Conservation (phyloP, 352 stramenopile species). For the Globisporangium canariense region DNA sequence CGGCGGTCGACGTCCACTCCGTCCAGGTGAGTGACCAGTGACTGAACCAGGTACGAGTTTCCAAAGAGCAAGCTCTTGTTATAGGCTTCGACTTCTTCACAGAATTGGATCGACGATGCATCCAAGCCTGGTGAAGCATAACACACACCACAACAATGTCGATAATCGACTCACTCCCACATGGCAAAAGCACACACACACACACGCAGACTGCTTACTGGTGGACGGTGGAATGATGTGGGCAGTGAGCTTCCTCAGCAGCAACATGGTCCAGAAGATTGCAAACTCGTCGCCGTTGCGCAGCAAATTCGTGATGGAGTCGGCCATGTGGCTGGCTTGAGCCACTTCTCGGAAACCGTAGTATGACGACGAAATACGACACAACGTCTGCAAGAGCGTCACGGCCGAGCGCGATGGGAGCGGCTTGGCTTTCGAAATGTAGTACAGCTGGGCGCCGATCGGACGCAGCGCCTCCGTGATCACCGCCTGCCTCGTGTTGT, state of each 20-base stretch:
- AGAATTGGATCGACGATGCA: slow-evolving; percentile 51
- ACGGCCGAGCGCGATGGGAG: slow-evolving; percentile 64
- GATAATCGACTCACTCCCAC: background rate
- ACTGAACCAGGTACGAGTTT: slow-evolving; percentile 64
- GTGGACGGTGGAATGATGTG: slow-evolving; percentile 35
- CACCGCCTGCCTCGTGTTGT: slow-evolving; percentile 78
- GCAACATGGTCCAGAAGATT: slow-evolving; percentile 82
- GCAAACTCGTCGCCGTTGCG: slow-evolving; percentile 80
- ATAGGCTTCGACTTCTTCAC: slow-evolving; percentile 61
- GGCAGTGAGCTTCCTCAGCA: slow-evolving; percentile 60
- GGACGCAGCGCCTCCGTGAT: slow-evolving; percentile 74
- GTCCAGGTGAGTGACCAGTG: slow-evolving; percentile 58
- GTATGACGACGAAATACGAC: slow-evolving; percentile 81
- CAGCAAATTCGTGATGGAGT: slow-evolving; percentile 77
- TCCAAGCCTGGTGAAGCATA: slow-evolving; percentile 37
- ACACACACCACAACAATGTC: slow-evolving; percentile 7
- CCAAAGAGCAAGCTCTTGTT: slow-evolving; percentile 78
- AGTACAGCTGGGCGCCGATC: slow-evolving; percentile 79
- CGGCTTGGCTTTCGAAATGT: slow-evolving; percentile 62
- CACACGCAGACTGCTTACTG: slow-evolving; percentile 31
- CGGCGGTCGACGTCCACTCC: slow-evolving; percentile 44
- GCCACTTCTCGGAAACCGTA: slow-evolving; percentile 85
- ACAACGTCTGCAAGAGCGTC: slow-evolving; percentile 79
- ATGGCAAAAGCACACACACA: background rate
- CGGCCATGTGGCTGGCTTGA: slow-evolving; percentile 68